Conservation (phyloP, 306 rosid genomes). For the Cucumis hystrix region DNA sequence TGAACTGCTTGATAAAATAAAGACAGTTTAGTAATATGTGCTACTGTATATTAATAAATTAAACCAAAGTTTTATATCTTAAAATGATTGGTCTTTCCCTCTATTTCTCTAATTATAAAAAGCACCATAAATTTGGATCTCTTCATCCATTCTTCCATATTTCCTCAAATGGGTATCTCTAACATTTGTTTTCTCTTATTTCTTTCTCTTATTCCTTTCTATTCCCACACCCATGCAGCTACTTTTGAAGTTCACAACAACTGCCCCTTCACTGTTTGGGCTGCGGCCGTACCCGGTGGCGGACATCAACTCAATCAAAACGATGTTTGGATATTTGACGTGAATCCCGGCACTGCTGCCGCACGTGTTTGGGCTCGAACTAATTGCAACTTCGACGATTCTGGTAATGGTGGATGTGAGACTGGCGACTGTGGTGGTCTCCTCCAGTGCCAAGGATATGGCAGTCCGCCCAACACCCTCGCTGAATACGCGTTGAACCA, state of each 20-base stretch:
- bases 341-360: conserved; percentile 9
- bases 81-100: background rate
- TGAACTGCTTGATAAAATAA: too few relatives aligned
- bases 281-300: conserved; percentile 33
- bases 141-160: background rate
- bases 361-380: conserved; percentile 67
- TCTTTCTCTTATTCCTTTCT: background rate
- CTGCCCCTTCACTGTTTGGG: conserved; percentile 50
- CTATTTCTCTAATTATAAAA: background rate
- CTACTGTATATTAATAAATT: too few relatives aligned
- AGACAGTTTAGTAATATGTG: too few relatives aligned
- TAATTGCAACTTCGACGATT: conserved; percentile 34
- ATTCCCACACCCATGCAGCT: conserved; percentile 11
- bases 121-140: background rate
- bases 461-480: conserved; percentile 39
- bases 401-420: conserved; percentile 30
- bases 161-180: background rate
- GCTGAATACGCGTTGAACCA: conserved; percentile 38
- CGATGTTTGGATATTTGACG: conserved; percentile 27
- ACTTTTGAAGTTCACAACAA: conserved; percentile 29
- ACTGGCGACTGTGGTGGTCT: conserved; percentile 49
- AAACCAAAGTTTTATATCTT: background rate
- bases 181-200: background rate
- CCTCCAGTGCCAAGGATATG: conserved; percentile 23
- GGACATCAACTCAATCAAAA: conserved; percentile 25